phyloP scores from a whole-genome alignment of 1,284 basidiomycete species.

The Apiotrichum siamense region DNA sequence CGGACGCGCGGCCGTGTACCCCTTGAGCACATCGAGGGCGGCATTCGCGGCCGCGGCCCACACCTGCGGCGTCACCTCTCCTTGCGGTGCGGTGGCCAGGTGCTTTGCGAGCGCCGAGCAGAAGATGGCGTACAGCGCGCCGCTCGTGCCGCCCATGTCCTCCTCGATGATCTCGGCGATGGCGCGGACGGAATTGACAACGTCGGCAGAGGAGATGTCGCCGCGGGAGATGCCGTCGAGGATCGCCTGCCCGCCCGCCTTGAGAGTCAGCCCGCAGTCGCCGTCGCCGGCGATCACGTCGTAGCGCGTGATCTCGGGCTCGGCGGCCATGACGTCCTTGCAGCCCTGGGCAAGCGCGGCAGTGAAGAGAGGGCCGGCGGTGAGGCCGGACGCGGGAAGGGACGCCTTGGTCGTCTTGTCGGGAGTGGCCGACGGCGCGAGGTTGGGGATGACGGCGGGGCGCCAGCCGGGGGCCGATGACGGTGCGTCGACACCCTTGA shows the following conservation, averaged over 20 bases:
- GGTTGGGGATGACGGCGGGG: slow-evolving; percentile 5
- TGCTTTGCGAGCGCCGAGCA: slow-evolving; percentile 64
- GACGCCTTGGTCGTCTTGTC: neutral
- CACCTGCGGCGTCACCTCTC: slow-evolving; percentile 50
- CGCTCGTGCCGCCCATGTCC: slow-evolving; percentile 87
- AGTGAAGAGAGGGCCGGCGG: slow-evolving; percentile 22
- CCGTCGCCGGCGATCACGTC: slow-evolving; percentile 61
- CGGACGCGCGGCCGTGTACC: slow-evolving; percentile 79
- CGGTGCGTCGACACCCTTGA: slow-evolving; percentile 70
- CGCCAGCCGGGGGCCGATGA: slow-evolving; percentile 72
- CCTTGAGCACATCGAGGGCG: slow-evolving; percentile 69
- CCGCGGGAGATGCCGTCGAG: slow-evolving; percentile 42
- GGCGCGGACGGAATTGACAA: slow-evolving; percentile 59
- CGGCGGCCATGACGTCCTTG: slow-evolving; percentile 64
- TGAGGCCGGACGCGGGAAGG: slow-evolving; percentile 5
- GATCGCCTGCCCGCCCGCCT: slow-evolving; percentile 58
- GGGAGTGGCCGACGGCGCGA: slow-evolving; percentile 9
- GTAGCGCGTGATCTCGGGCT: slow-evolving; percentile 81
- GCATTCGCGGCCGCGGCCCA: slow-evolving; percentile 61
- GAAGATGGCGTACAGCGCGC: slow-evolving; percentile 87
- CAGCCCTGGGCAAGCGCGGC: slow-evolving; percentile 59
- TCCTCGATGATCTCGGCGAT: slow-evolving; percentile 65
- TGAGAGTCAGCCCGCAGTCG: slow-evolving; percentile 75
- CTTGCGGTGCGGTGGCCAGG: slow-evolving; percentile 25
- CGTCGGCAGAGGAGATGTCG: slow-evolving; percentile 57